Base-by-base conservation (phyloP, 1,139 yeast species). In the Scheffersomyces parashehatae region DNA sequence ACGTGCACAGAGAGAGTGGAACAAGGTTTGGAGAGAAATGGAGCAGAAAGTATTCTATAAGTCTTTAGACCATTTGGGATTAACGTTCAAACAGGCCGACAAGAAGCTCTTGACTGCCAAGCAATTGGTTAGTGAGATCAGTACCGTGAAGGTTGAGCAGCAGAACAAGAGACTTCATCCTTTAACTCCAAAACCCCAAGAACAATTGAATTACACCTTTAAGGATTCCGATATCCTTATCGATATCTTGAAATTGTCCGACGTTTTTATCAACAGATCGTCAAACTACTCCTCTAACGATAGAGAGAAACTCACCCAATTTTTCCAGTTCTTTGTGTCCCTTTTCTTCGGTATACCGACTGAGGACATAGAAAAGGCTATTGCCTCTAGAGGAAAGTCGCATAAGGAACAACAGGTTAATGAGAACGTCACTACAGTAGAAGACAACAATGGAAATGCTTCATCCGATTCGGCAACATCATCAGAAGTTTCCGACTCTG, bases 1-100 rank as follows among this genome's bases (percentile, higher is more conserved):
- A 65, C 82, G 97, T 52, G 93, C 97, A 1, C 99, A 93, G 59
- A 81, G 99, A 55, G 99, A 95, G 65, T 93, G 99, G 99, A 93
- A 93, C 66, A 93, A 93, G 63, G 96, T 91, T 26, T 93, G 99
- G 99, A 83, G 99, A 59, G 99, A 93, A 66, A 83, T 95, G 70
- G 99, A 95, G 62, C 97, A 90, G 60, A 91, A 90, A 59, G 96
- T 90, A 0, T 91, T 87, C 64, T 88, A 82, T 73, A 95, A 93
- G 66, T 88, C 97, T 3, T 75, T 93, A 55, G 99, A 93, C 62
- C 99, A 95, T 63, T 75, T 91, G 52, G 99, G 99, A 2, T 76
- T 93, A 54, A 90, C 97, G 0, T 95, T 93, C 70, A 93, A 93
- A 65, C 97, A 93, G 64, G 89, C 96, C 10, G 99, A 93, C 64